Conservation (phyloP, 768 basidiomycete genomes). For the Tubosaeta brunneosetosa region DNA sequence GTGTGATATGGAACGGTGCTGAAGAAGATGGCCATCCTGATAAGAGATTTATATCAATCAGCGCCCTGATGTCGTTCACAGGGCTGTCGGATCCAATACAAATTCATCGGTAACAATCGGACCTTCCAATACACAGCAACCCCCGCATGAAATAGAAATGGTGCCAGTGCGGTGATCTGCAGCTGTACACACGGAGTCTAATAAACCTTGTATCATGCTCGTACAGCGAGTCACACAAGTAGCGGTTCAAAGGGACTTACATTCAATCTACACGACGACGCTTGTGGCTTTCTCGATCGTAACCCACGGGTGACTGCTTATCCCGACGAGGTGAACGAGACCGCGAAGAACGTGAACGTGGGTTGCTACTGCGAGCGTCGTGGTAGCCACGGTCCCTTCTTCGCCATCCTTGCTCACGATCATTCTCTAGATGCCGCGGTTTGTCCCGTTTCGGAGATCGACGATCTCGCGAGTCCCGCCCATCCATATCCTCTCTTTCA, state of each 20-base stretch:
- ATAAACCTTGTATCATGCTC: not conserved
- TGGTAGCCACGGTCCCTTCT: slow-evolving; percentile 15
- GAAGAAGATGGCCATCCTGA: not conserved
- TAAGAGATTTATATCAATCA: slow-evolving; percentile 14
- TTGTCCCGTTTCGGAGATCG: slow-evolving; percentile 21
- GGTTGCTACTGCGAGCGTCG: slow-evolving; percentile 15
- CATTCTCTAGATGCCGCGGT: slow-evolving; percentile 22
- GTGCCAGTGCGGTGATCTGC: slow-evolving; percentile 10
- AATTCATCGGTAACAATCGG: slow-evolving; percentile 18
- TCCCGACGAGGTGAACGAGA: slow-evolving; percentile 33
- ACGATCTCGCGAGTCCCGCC: slow-evolving; percentile 20
- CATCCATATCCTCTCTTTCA: slow-evolving; percentile 20
- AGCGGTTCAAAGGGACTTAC: slow-evolving; percentile 14
- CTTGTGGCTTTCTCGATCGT: slow-evolving; percentile 39
- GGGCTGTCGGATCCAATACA: not conserved
- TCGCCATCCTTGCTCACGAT: slow-evolving; percentile 16
- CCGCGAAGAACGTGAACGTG: slow-evolving; percentile 29
- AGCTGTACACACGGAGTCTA: not conserved
- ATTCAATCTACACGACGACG: slow-evolving; percentile 53
- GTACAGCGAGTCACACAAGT: slow-evolving; percentile 3
- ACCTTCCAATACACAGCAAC: slow-evolving; percentile 3
- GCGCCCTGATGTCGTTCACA: not conserved
- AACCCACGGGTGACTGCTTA: slow-evolving; percentile 22
- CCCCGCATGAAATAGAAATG: not conserved
- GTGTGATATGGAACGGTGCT: slow-evolving; percentile 10